Conservation (phyloP, 2,329 filamentous ascomycete genomes). For the Aspergillus neoniger region DNA sequence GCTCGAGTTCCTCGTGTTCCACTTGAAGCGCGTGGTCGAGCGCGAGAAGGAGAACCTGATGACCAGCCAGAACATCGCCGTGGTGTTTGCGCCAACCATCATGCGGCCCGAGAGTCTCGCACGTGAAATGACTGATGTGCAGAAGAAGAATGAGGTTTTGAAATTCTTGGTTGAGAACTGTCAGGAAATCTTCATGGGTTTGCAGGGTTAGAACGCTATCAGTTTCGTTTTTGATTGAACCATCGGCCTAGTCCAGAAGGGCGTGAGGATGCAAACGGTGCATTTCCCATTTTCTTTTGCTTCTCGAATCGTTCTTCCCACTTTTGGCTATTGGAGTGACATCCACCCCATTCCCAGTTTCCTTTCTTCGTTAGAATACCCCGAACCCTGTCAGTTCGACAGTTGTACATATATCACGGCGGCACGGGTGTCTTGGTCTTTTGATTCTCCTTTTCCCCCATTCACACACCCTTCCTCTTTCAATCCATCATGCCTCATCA, state of each 20-base stretch:
- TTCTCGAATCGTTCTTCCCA: conserved; percentile 10
- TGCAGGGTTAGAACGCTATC: conserved; percentile 29
- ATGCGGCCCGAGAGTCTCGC: conserved; percentile 90
- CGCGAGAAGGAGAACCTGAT: conserved; percentile 88
- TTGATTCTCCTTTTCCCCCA: not conserved
- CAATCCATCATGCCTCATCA: not conserved
- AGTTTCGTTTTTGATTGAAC: not conserved
- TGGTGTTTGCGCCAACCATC: conserved; percentile 96
- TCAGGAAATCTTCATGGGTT: conserved; percentile 69
- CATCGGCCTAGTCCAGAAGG: conserved; percentile 7
- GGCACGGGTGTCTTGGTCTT: conserved; percentile 12
- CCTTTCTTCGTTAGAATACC: conserved; percentile 16
- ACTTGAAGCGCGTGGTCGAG: conserved; percentile 81
- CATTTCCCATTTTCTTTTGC: conserved; percentile 8
- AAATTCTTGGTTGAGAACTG: conserved; percentile 93
- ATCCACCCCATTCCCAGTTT: conserved; percentile 2
- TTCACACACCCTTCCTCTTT: not conserved
- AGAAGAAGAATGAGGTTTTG: conserved; percentile 86
- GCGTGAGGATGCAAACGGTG: conserved; percentile 14
- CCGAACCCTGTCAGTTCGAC: conserved; percentile 16
- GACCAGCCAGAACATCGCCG: conserved; percentile 93
- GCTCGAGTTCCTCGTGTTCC: conserved; percentile 90
- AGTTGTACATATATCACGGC: conserved; percentile 30
- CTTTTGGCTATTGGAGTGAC: not conserved
- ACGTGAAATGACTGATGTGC: conserved; percentile 94